These are phyloP conservation scores for Wickerhamiella sorbophila DNA, from an alignment of 805 yeast genomes.

Conservation along the genomic window DNA sequence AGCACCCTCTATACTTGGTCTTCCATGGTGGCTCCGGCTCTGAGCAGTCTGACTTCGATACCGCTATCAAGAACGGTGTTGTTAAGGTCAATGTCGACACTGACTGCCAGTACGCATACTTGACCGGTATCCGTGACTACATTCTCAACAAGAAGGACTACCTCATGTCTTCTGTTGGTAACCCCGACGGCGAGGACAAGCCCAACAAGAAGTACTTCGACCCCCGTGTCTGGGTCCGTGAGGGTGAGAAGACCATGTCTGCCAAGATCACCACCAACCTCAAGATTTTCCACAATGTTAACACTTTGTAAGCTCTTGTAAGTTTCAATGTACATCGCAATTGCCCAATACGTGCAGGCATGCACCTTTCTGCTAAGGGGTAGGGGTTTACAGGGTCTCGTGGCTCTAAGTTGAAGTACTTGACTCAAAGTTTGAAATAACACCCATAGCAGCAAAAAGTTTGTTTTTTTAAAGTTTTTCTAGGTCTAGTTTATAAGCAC, in stretches of 20 bases:
- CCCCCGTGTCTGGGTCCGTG: slow-evolving; percentile 99
- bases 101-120: slow-evolving; percentile 97
- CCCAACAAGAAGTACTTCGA: slow-evolving; percentile 99
- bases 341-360: no score
- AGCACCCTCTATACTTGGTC: slow-evolving; percentile 81
- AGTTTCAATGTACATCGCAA: no score
- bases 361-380: no score
- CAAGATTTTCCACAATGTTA: slow-evolving; percentile 50
- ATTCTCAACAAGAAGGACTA: slow-evolving; percentile 92
- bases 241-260: slow-evolving; percentile 98
- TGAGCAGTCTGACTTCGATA: slow-evolving; percentile 75
- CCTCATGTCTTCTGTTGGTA: slow-evolving; percentile 78
- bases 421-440: no score
- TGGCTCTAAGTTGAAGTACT: no score
- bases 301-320: slow-evolving; percentile 16
- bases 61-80: slow-evolving; percentile 85
- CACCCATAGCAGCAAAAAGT: no score
- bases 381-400: no score
- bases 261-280: slow-evolving; percentile 74
- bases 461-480: no score
- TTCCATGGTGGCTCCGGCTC: slow-evolving; percentile 99
- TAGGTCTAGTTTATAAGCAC: no score
- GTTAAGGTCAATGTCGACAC: slow-evolving; percentile 99
- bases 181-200: slow-evolving; percentile 98
- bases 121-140: slow-evolving; percentile 94